A percentile compares a stretch with the other conserved stretches of the same genome.
These are phyloP conservation scores for Talaromyces sp. DNA, from an alignment of 2,329 filamentous ascomycete genomes.

Conservation along the genomic window DNA sequence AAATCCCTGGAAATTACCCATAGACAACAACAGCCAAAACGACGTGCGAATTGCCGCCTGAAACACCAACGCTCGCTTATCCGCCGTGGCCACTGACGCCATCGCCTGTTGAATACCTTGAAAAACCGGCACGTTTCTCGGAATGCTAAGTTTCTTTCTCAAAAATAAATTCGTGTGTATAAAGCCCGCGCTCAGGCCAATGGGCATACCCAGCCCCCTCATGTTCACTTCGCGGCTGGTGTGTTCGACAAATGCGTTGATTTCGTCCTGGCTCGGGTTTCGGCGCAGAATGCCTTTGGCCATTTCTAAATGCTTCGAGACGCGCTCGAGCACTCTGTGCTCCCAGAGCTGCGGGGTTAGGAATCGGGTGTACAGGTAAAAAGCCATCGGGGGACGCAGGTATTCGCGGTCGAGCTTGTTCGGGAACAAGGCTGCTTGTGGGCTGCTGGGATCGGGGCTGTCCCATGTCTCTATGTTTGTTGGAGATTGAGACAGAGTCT, in stretches of 20 bases:
- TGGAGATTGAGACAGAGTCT: slow-evolving; percentile 2
- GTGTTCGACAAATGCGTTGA: slow-evolving; percentile 7
- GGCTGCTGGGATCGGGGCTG: slow-evolving; percentile 8
- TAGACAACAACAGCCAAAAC: slow-evolving; percentile 5
- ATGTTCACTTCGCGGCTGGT: slow-evolving; percentile 10
- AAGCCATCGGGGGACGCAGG: slow-evolving; percentile 7
- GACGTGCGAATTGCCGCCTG: neutral
- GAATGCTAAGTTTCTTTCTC: neutral
- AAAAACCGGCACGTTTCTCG: neutral
- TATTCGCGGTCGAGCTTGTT: slow-evolving; percentile 8
- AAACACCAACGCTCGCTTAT: neutral
- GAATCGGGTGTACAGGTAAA: slow-evolving; percentile 4
- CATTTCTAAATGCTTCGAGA: slow-evolving; percentile 5
- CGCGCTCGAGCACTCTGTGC: neutral
- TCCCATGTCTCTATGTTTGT: slow-evolving; percentile 8
- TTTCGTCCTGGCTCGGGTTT: slow-evolving; percentile 8
- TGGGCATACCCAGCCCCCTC: slow-evolving; percentile 2
- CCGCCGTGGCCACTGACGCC: neutral
- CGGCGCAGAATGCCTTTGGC: slow-evolving; percentile 3
- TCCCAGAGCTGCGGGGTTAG: slow-evolving; percentile 7
- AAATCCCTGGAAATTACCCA: slow-evolving; percentile 3
- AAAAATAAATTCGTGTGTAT: slow-evolving; percentile 5
- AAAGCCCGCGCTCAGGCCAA: slow-evolving; percentile 1
- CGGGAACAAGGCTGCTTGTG: slow-evolving; percentile 8
- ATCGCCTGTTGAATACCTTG: neutral